These are phyloP conservation scores for Colletotrichum shisoi DNA, from an alignment of 2,329 filamentous ascomycete species.

Conservation along the genomic window DNA sequence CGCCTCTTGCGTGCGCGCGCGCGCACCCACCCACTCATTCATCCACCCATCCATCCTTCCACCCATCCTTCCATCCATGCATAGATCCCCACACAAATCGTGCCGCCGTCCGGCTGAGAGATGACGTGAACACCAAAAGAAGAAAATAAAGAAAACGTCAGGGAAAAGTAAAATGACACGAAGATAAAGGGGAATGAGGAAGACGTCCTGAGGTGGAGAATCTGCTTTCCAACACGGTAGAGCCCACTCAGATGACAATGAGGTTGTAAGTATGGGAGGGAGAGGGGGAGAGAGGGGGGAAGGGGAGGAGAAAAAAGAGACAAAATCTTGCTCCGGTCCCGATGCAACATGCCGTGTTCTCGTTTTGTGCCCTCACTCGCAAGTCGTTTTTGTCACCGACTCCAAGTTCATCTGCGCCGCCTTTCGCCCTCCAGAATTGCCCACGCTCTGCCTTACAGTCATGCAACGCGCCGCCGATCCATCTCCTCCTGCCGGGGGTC, in stretches of 20 bases:
- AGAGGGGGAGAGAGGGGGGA: not conserved
- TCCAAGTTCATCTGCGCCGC: conserved; percentile 34
- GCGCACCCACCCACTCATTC: not conserved
- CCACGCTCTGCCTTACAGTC: conserved; percentile 20
- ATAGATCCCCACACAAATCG: not conserved
- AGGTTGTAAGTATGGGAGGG: conserved; percentile 33
- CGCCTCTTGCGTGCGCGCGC: not conserved
- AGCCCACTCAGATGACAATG: conserved; percentile 8
- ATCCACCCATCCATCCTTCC: too few relatives aligned
- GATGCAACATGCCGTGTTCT: conserved; percentile 37
- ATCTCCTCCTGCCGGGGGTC: conserved; percentile 39
- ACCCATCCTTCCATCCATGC: too few relatives aligned
- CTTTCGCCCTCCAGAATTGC: conserved; percentile 5
- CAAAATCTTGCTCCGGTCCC: conserved; percentile 34
- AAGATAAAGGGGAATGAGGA: conserved; percentile 37
- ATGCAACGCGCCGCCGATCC: conserved; percentile 37
- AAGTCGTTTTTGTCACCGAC: conserved; percentile 34
- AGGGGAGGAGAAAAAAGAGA: conserved; percentile 21
- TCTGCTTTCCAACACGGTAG: not conserved
- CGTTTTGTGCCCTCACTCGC: conserved; percentile 15
- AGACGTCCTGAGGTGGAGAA: not conserved
- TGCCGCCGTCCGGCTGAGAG: conserved; percentile 14
- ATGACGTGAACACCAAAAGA: conserved; percentile 8
- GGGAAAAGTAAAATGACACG: conserved; percentile 36
- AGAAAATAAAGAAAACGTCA: conserved; percentile 15